Conservation (phyloP, 352 stramenopile genomes). For the Globisporangium middletonii region DNA sequence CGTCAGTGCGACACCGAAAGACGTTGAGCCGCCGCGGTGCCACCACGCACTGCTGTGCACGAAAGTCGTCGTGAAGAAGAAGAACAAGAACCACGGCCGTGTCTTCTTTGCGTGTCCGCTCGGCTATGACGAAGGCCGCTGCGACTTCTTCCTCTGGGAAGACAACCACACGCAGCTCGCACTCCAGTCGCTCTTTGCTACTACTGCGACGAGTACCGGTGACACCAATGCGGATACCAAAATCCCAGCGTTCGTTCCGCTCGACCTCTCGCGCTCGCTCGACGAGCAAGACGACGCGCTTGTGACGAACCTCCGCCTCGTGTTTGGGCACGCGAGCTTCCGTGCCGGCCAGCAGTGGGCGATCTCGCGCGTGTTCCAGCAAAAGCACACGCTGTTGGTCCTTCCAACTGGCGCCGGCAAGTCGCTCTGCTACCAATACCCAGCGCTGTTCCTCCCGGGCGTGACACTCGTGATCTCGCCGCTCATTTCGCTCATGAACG, state of each 20-base stretch:
- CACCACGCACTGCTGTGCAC: conserved; percentile 56
- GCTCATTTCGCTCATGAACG: conserved; percentile 92
- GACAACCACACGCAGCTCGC: conserved; percentile 69
- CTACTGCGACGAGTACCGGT: not conserved
- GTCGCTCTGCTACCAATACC: conserved; percentile 97
- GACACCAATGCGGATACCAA: not conserved
- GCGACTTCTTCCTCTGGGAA: conserved; percentile 83
- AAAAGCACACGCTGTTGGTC: conserved; percentile 85
- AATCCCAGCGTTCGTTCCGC: conserved; percentile 35
- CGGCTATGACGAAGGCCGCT: conserved; percentile 69
- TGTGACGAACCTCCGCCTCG: conserved; percentile 65
- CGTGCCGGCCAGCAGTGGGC: conserved; percentile 80
- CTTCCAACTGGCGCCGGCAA: conserved; percentile 98
- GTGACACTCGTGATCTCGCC: conserved; percentile 92
- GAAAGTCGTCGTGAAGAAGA: conserved; percentile 77
- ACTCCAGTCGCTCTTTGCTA: conserved; percentile 39
- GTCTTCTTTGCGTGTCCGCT: conserved; percentile 71
- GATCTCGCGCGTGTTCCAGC: conserved; percentile 64
- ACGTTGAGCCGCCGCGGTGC: conserved; percentile 38
- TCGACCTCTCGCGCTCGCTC: conserved; percentile 43
- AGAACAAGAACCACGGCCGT: conserved; percentile 74
- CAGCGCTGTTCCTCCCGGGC: conserved; percentile 70
- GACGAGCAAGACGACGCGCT: conserved; percentile 40
- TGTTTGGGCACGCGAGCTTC: conserved; percentile 83
- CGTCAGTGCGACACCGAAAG: too few species aligned